Base-by-base conservation (phyloP, 179 eudicot species). In the Gypsophila paniculata region DNA sequence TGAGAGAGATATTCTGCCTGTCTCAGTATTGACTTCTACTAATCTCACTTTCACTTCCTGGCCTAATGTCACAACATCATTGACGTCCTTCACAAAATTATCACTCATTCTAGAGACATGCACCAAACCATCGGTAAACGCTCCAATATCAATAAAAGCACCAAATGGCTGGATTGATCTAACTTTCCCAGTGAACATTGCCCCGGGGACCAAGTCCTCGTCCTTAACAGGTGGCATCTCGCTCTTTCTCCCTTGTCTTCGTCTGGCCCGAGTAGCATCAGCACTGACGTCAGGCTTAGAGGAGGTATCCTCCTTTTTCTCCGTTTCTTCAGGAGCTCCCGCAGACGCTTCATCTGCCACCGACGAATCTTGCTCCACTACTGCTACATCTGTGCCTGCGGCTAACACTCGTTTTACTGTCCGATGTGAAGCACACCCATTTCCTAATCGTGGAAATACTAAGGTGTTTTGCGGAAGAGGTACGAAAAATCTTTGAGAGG, bases 61-160 rank as follows among this genome's bases (percentile, higher is more conserved):
- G 29, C 97, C 97, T 49, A 94, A 51, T 2, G 94, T 81, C 51
- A 94, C 91, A 69, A 89, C 80, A 57, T 77, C 82, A 32, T 81
- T 78, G n/a, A 94, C 94, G 80, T 91, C 94, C 90, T 88, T 91
- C 65, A 94, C 97, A 83, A 76, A 94, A 74, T 76, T 77, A 69
- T 86, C 85, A 80, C 94, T 91, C 81, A 94, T 70, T 77, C 65
- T 66, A 48, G 99, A 94, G 74, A 91, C 94, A 71, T 94, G 99
- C 53, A 94, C 99, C 62, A 94, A 86, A 22, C 99, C 99, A 82
- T 94, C 94, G 2, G 97, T 82, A 68, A 89, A 94, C 74, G 99
- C 99, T 72, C 99, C 99, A 84, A 94, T 86, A 80, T 94, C 99
- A 61, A 94, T 82, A 83, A 94, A 94, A 72, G 97, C 97, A 65